Conservation (phyloP, 768 basidiomycete genomes). For the Suillus fuscotomentosus region DNA sequence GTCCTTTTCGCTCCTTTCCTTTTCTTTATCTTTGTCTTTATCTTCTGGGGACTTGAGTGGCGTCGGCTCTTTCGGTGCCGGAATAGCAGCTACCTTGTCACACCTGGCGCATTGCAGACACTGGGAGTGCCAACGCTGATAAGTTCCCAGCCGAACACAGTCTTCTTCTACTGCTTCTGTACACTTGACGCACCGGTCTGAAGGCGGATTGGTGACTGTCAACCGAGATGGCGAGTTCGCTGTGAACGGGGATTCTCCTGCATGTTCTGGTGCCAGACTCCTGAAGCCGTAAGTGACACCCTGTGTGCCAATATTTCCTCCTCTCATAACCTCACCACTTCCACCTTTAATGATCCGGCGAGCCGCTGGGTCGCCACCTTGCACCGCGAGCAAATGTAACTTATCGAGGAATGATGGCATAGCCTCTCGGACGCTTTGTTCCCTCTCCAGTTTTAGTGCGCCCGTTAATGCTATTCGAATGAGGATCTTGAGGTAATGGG, state of each 20-base stretch:
- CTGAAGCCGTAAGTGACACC: slow-evolving; percentile 91
- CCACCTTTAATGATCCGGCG: slow-evolving; percentile 73
- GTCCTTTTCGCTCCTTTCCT: slow-evolving; percentile 40
- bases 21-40: slow-evolving; percentile 44
- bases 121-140: slow-evolving; percentile 94
- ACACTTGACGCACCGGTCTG: slow-evolving; percentile 91
- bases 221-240: slow-evolving; percentile 42
- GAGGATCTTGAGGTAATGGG: slow-evolving; percentile 98
- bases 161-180: slow-evolving; percentile 94
- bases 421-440: slow-evolving; percentile 77
- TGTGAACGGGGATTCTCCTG: slow-evolving; percentile 82
- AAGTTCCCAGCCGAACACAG: slow-evolving; percentile 92
- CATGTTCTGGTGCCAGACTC: slow-evolving; percentile 86
- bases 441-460: slow-evolving; percentile 91
- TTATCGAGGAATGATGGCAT: slow-evolving; percentile 91
- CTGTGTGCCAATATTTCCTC: slow-evolving; percentile 73
- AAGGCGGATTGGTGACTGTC: slow-evolving; percentile 69
- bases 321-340: slow-evolving; percentile 56
- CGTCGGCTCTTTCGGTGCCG: slow-evolving; percentile 52
- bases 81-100: slow-evolving; percentile 71
- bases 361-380: slow-evolving; percentile 78
- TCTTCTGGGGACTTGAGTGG: slow-evolving; percentile 52
- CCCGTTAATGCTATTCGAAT: slow-evolving; percentile 97
- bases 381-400: slow-evolving; percentile 85
- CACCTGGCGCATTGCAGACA: slow-evolving; percentile 87